These are phyloP conservation scores for Clonostachys solani DNA, from an alignment of 2,329 filamentous ascomycete species.

Conservation along the genomic window DNA sequence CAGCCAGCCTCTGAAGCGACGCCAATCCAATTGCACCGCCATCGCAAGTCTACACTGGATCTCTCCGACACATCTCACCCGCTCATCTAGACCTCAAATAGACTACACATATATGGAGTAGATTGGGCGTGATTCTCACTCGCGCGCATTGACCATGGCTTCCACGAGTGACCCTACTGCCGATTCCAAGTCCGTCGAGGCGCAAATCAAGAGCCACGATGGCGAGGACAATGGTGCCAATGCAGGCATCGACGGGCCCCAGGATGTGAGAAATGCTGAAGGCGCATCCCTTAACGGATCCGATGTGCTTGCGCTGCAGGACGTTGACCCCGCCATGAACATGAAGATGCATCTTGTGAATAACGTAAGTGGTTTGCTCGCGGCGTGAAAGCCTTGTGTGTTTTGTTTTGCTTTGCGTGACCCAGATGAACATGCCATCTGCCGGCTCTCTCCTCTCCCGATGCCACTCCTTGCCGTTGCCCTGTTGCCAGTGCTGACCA, in stretches of 20 bases:
- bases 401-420: neutral
- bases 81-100: too few species aligned
- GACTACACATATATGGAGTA: too few species aligned
- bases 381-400: neutral
- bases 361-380: slow-evolving; percentile 41
- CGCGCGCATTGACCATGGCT: too few species aligned
- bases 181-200: too few species aligned
- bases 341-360: slow-evolving; percentile 69
- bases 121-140: too few species aligned
- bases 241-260: neutral
- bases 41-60: too few species aligned
- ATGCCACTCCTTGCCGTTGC: neutral
- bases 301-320: slow-evolving; percentile 53
- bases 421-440: neutral
- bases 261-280: slow-evolving; percentile 5
- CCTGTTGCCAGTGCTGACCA: neutral
- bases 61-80: too few species aligned
- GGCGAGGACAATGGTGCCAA: neutral
- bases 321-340: slow-evolving; percentile 56
- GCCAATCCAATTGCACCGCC: too few species aligned
- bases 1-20: too few species aligned
- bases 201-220: neutral
- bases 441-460: neutral
- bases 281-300: slow-evolving; percentile 17
- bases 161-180: neutral